Evolutionary conservation across 257 asterid genomes (phyloP).

Genomic region (Solanum pimpinellifolium): DNA sequence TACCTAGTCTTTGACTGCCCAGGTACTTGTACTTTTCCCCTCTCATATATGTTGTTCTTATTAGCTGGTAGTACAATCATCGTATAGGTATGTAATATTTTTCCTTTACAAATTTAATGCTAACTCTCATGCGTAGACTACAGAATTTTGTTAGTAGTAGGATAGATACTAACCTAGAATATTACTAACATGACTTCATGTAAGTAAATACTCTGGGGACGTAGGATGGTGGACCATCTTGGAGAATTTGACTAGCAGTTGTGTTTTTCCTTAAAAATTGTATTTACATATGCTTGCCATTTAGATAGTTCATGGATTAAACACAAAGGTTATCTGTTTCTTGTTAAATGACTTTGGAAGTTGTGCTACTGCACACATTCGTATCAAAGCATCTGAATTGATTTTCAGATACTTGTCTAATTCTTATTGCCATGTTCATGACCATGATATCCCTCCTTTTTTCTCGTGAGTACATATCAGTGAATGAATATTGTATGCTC

Average conservation of each 20-base stretch:
- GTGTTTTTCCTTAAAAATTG: neutral
- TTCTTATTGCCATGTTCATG: neutral
- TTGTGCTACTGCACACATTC: neutral
- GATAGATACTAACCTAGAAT: neutral
- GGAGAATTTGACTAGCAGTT: neutral
- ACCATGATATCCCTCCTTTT: neutral
- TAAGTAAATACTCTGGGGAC: neutral
- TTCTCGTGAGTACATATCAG: neutral
- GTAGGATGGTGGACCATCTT: neutral
- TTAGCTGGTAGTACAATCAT: neutral
- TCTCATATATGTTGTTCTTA: neutral
- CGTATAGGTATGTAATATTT: neutral
- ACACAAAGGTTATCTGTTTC: neutral
- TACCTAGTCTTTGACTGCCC: constrained; percentile 94
- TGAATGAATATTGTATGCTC: neutral
- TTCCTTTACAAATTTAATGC: neutral
- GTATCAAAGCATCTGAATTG: neutral
- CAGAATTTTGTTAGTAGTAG: neutral
- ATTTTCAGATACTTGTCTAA: neutral
- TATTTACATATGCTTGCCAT: neutral
- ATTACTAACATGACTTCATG: neutral
- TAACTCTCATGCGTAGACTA: neutral
- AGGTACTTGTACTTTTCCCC: constrained; percentile 27
- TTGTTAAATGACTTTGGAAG: neutral
- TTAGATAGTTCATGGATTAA: neutral